Evolutionary conservation across 495 filamentous ascomycete species (phyloP), one percentile per base, ranked within the genome.

Genomic region (Aspergillus indologenus): DNA sequence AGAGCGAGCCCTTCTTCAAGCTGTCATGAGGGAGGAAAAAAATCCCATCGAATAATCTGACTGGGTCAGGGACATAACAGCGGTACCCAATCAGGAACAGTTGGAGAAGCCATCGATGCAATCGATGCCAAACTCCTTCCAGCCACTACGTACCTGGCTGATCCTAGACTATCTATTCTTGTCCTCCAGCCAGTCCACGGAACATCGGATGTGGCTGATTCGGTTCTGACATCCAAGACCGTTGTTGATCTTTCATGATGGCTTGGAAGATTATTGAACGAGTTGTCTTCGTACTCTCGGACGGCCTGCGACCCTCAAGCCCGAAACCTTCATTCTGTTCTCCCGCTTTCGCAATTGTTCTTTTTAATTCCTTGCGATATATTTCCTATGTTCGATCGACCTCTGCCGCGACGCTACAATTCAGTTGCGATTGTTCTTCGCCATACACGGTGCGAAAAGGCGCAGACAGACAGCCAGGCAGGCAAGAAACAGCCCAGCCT

Each of bases 1-100:
- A 26, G 6, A 31, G 15, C 23, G n/a, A 18, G 15, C 48, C 48
- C 22, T 18, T n/a, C 22, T 53, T 44, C 19, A 24, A 45, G 42
- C 52, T 54, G 52, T 43, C 52, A 54, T 40, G 34, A 11, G 12
- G 12, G 21, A 53, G 34, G n/a, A 21, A 31, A 52, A 26, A 54
- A 18, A 4, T 29, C 3, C 52, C 52, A 17, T 54, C 18, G 52
- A 29, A 29, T 29, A 54, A 40, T 4, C 31, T 24, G 18, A 26
- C 22, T 40, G 23, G 52, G 52, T 40, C 52, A 54, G 52, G 52
- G 52, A 44, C 52, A 22, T 2, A 19, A 14, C 29, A 18, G 17
- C 52, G 52, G 52, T 54, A 54, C 52, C 52, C 52, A 54, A 54
- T 54, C 52, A 54, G 22, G 52, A 1, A 15, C 31, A 20, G 52